These are phyloP conservation scores for Sporisorium scitamineum DNA, from an alignment of 1,284 basidiomycete species.

Conservation along the genomic window DNA sequence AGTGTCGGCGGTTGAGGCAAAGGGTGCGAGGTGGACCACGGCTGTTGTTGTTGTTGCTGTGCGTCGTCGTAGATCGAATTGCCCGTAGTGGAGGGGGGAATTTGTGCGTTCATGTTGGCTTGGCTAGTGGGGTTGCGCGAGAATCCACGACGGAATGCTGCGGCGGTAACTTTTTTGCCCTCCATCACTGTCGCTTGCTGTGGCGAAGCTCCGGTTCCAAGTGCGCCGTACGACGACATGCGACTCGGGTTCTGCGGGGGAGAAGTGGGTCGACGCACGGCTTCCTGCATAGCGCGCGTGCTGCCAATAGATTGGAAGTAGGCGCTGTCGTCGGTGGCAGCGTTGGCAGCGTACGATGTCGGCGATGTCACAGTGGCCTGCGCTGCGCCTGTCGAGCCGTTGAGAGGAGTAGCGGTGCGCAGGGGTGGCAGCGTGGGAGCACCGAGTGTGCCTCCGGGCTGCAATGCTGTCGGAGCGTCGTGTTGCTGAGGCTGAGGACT, in stretches of 20 bases:
- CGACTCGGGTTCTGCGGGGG: conserved; percentile 14
- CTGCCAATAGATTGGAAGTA: conserved; percentile 61
- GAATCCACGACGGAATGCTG: conserved; percentile 62
- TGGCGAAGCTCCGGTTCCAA: conserved; percentile 11
- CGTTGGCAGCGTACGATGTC: conserved; percentile 11
- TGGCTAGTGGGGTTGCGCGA: conserved; percentile 48
- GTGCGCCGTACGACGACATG: conserved; percentile 35
- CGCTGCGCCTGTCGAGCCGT: conserved; percentile 14
- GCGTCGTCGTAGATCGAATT: conserved; percentile 16
- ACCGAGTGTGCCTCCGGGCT: conserved; percentile 25
- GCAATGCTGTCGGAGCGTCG: background rate
- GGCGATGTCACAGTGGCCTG: conserved; percentile 21
- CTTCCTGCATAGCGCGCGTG: conserved; percentile 59
- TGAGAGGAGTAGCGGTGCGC: conserved; percentile 45
- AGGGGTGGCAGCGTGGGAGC: conserved; percentile 54
- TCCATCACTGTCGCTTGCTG: conserved; percentile 15
- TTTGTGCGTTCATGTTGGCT: conserved; percentile 16
- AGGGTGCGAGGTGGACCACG: conserved; percentile 10
- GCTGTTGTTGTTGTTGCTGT: conserved; percentile 3
- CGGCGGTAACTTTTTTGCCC: conserved; percentile 64
- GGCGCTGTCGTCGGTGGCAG: conserved; percentile 34
- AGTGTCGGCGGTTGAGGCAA: conserved; percentile 24
- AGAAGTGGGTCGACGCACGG: conserved; percentile 52
- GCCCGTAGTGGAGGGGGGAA: background rate
- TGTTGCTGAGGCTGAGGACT: conserved; percentile 9